Conservation (phyloP, 768 basidiomycete genomes). For the Suillus discolor region DNA sequence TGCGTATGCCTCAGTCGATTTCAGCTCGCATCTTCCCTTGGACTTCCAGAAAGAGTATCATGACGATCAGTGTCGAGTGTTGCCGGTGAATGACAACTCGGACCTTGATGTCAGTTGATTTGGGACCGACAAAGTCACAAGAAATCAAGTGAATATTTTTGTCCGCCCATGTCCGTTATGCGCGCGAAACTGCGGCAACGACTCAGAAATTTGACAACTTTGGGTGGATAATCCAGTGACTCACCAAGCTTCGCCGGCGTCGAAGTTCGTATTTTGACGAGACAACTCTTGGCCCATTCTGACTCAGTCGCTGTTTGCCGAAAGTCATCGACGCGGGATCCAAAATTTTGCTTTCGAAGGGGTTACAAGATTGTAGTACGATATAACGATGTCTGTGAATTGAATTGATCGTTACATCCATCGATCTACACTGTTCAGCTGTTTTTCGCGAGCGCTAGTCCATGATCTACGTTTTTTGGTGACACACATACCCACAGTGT, state of each 20-base stretch:
- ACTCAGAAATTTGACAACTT: neutral
- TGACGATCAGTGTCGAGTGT: slow-evolving; percentile 40
- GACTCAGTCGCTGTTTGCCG: slow-evolving; percentile 1
- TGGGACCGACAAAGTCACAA: neutral
- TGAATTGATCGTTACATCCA: neutral
- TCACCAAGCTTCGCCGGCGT: neutral
- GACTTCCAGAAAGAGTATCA: slow-evolving; percentile 14
- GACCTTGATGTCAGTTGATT: slow-evolving; percentile 8
- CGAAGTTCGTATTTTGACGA: neutral
- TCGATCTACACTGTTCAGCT: neutral
- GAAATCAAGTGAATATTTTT: too few species aligned
- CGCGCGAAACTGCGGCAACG: neutral
- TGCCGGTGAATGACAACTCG: slow-evolving; percentile 36
- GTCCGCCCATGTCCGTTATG: too few species aligned
- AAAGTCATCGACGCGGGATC: neutral
- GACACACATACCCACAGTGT: neutral
- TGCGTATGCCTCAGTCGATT: slow-evolving; percentile 9
- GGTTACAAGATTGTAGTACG: neutral
- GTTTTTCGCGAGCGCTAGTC: neutral
- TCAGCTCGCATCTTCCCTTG: slow-evolving; percentile 13
- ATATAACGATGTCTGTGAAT: neutral
- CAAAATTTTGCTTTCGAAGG: neutral
- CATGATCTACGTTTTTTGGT: neutral
- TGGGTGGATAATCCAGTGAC: neutral
- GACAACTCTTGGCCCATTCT: too few species aligned